phyloP scores from a whole-genome alignment of 2,329 filamentous ascomycete genomes.

The Rugonectria rugulosa region DNA sequence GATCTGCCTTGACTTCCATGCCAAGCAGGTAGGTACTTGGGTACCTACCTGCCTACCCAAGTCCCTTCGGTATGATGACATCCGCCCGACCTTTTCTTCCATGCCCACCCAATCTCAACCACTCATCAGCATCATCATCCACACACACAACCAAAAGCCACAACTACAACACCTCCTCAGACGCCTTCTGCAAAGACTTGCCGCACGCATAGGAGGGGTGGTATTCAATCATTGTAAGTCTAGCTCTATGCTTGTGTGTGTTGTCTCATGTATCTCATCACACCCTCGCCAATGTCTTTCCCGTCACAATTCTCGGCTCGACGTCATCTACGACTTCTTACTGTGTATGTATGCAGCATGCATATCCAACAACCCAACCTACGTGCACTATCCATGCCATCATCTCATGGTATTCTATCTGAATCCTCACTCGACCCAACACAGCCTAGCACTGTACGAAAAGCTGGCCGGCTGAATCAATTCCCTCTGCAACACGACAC shows the following conservation, averaged over 20 bases:
- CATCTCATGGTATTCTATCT: not conserved
- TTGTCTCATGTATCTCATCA: constrained; percentile 6
- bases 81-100: not conserved
- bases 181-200: not conserved
- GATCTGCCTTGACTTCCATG: too few relatives aligned
- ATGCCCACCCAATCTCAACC: not conserved
- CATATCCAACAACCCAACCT: constrained; percentile 1
- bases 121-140: not conserved
- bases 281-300: constrained; percentile 1
- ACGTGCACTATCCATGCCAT: constrained; percentile 6
- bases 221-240: not conserved
- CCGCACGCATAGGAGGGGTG: not conserved
- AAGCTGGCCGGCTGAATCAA: too few relatives aligned
- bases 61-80: too few relatives aligned
- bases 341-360: too few relatives aligned
- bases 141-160: not conserved
- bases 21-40: not conserved
- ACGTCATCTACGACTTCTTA: not conserved
- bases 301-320: not conserved
- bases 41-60: not conserved
- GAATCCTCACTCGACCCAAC: not conserved
- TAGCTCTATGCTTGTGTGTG: constrained; percentile 9
- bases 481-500: too few relatives aligned
- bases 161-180: not conserved
- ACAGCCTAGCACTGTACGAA: not conserved